These are phyloP conservation scores for Penicillium mononematosum DNA, from an alignment of 495 filamentous ascomycete genomes.

Conservation along the genomic window DNA sequence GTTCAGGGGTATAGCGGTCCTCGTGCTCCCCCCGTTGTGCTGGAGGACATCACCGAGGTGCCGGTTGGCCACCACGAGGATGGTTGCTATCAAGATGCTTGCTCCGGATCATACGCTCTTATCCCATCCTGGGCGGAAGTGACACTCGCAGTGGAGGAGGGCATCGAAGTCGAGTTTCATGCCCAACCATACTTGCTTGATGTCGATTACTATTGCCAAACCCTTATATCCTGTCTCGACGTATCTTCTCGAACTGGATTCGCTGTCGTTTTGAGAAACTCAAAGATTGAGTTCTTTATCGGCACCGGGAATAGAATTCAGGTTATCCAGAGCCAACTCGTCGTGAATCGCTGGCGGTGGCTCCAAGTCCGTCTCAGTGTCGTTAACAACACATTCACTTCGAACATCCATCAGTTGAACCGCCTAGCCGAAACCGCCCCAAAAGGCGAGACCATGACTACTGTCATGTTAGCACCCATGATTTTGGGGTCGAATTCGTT, in stretches of 20 bases:
- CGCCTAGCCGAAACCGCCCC: background rate
- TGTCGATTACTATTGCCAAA: background rate
- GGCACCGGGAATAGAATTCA: background rate
- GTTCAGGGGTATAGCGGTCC: background rate
- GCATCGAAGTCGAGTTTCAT: slow-evolving; percentile 1
- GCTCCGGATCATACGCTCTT: background rate
- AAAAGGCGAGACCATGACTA: background rate
- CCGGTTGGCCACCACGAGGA: background rate
- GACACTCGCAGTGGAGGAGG: background rate
- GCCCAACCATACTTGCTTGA: slow-evolving; percentile 6
- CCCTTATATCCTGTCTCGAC: slow-evolving; percentile 1
- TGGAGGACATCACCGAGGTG: background rate
- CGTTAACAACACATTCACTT: background rate
- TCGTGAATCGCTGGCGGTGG: slow-evolving; percentile 5
- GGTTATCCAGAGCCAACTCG: background rate
- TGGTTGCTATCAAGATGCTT: background rate
- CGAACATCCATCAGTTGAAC: background rate
- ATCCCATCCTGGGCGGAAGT: background rate
- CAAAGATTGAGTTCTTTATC: background rate
- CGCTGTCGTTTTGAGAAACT: background rate
- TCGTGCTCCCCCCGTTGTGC: background rate
- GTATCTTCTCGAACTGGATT: background rate
- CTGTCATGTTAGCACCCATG: background rate
- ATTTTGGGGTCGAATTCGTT: background rate
- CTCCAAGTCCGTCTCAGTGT: background rate